Percentiles rank a stretch among this genome's conserved stretches.
These are phyloP conservation scores for Nannochloropsis salina DNA, from an alignment of 108 stramenopile genomes.

Conservation along the genomic window DNA sequence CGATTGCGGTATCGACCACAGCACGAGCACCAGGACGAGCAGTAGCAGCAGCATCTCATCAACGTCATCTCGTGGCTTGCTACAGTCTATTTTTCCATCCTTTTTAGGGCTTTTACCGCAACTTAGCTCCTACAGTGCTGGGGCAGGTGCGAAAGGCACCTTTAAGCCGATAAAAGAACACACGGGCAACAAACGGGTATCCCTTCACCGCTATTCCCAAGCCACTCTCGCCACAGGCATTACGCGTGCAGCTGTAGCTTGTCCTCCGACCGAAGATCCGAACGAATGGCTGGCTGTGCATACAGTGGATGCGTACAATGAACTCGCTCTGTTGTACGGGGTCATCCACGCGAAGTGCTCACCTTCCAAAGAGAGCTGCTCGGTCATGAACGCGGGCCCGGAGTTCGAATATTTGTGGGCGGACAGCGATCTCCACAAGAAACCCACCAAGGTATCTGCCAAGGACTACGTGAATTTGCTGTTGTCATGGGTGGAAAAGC, in stretches of 20 bases:
- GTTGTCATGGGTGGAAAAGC: conserved; percentile 49
- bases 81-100: neutral
- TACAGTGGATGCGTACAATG: conserved; percentile 63
- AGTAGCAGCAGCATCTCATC: neutral
- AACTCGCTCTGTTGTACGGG: conserved; percentile 55
- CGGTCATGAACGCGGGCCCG: neutral
- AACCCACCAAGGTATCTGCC: conserved; percentile 19
- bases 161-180: conserved; percentile 17
- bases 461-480: conserved; percentile 42
- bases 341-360: conserved; percentile 45
- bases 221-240: conserved; percentile 33
- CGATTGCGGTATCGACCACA: conserved; percentile 15
- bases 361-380: neutral
- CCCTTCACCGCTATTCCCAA: neutral
- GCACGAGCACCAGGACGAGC: neutral
- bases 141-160: neutral
- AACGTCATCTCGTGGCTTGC: neutral
- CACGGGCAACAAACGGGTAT: neutral
- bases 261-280: conserved; percentile 49
- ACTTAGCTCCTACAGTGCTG: neutral
- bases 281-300: conserved; percentile 62
- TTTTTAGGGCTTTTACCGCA: neutral
- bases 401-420: conserved; percentile 1
- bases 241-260: conserved; percentile 45
- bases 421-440: conserved; percentile 1